Evolutionary conservation across 2,329 filamentous ascomycete genomes (phyloP), one percentile per base, ranked within the genome.

Genomic region (Colletotrichum lupini): DNA sequence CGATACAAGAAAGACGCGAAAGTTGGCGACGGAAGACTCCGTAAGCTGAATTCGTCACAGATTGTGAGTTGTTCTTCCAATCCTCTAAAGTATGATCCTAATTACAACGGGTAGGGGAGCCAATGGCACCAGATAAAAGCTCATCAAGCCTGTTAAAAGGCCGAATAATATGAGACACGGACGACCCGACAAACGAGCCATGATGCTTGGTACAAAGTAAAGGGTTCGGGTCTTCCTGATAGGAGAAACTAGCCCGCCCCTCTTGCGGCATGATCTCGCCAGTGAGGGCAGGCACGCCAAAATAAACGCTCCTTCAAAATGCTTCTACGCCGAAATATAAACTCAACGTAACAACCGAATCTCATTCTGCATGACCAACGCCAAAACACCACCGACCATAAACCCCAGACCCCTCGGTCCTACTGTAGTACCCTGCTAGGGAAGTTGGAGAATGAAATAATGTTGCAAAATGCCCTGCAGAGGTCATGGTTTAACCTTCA

Each of bases 401-500:
- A 61, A 69, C 73, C 32, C 32, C 35, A 52, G 59, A 37, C 61
- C 60, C 67, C 62, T 74, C 66, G 69, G 56, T 65, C 60, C 65
- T 73, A 28, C 61, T 56, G 49, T 53, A 66, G 57, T 42, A 68
- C 68, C 63, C 66, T 53, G 30, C 24, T 60, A 71, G 69, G 57
- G 63, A 63, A 62, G 22, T 32, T 30, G 61, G 73, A 37, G 67
- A 68, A 75, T 37, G 46, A 56, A 53, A 68, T 28, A 52, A 63
- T 68, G 61, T 69, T 52, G 46, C 24, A 61, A 69, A 55, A 55
- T 52, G 59, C 42, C 9, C 60, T 19, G 28, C 8, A 14, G 42
- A 6, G 24, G 32, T 32, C 16, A 24, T 53, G 37, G 79, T 86
- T 86, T 76, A 97, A 53, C 93, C 94, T 82, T 97, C 95, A 76